Conservation (phyloP, 1,139 yeast genomes). For the Nadsonia commutata region DNA sequence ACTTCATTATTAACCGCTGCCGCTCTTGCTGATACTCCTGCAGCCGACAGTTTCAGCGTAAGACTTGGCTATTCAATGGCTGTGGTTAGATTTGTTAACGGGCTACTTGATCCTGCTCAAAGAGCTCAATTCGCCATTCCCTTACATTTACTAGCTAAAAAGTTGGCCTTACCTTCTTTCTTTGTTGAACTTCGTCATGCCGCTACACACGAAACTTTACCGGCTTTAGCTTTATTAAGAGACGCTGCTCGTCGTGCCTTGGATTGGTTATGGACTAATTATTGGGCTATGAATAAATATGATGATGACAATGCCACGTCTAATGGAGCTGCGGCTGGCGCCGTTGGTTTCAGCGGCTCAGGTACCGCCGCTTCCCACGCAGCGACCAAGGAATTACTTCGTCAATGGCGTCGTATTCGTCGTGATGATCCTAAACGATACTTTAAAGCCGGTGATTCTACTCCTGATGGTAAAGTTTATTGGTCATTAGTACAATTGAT, state of each 20-base stretch:
- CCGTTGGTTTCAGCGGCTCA: not conserved
- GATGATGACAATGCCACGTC: not conserved
- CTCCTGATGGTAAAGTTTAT: not conserved
- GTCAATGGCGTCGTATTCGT: not conserved
- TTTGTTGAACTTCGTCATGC: constrained; percentile 86
- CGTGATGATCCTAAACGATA: not conserved
- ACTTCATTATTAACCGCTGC: constrained; percentile 52
- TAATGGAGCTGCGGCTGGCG: not conserved
- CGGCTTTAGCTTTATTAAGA: constrained; percentile 54
- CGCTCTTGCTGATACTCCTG: constrained; percentile 31
- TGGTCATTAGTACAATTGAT: not conserved
- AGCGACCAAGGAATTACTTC: not conserved
- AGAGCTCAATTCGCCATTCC: constrained; percentile 70
- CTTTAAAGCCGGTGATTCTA: not conserved
- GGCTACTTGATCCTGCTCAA: constrained; percentile 76
- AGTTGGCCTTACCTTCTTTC: constrained; percentile 55
- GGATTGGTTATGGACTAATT: constrained; percentile 58
- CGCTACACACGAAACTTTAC: constrained; percentile 82
- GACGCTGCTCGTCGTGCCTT: constrained; percentile 45
- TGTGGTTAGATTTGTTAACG: constrained; percentile 77
- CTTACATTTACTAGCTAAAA: constrained; percentile 55
- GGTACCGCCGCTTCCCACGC: not conserved
- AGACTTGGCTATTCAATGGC: constrained; percentile 60
- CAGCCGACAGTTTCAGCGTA: constrained; percentile 18
- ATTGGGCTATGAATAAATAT: constrained; percentile 36